Evolutionary conservation across 768 basidiomycete genomes (phyloP), one percentile per base, ranked within the genome.

Genomic region (Erythrobasidium yunnanense): DNA sequence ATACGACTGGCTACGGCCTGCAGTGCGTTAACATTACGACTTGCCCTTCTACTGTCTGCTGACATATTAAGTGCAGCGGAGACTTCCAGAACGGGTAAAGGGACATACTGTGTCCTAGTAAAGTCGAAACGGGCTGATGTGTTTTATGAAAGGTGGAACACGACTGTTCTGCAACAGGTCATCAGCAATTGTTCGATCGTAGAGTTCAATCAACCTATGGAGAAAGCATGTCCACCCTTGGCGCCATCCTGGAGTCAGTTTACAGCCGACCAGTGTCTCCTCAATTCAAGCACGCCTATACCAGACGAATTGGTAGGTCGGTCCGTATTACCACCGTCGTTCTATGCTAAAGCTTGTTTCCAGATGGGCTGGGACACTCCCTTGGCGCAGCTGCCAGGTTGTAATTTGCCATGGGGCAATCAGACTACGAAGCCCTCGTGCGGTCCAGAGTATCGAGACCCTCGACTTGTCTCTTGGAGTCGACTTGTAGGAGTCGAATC

Each of bases 101-200:
- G 45, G 13, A 38, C n/a, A 30, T 34, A n/a, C n/a, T n/a, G n/a
- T n/a, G n/a, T n/a, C n/a, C n/a, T n/a, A n/a, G n/a, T n/a, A n/a
- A n/a, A n/a, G n/a, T n/a, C n/a, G n/a, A n/a, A n/a, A n/a, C n/a
- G n/a, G n/a, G n/a, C n/a, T n/a, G n/a, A n/a, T n/a, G n/a, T n/a
- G n/a, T n/a, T n/a, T n/a, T n/a, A n/a, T n/a, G n/a, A n/a, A n/a
- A 63, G 60, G 2, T 63, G 60, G 60, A 51, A 63, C 49, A 18
- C n/a, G 25, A 51, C 47, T 4, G 60, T 63, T 4, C 47, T 63
- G 6, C 29, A 25, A 47, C 45, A 63, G 30, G 60, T 63, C 32
- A 38, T 63, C 29, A 63, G 17, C 7, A 29, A 63, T 23, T 63
- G 60, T 25, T 20, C 42, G 18, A 22, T 30, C 17, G 30, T 38